Base-by-base conservation (phyloP, 1,284 basidiomycete species). In the Hymenochaete sp. region DNA sequence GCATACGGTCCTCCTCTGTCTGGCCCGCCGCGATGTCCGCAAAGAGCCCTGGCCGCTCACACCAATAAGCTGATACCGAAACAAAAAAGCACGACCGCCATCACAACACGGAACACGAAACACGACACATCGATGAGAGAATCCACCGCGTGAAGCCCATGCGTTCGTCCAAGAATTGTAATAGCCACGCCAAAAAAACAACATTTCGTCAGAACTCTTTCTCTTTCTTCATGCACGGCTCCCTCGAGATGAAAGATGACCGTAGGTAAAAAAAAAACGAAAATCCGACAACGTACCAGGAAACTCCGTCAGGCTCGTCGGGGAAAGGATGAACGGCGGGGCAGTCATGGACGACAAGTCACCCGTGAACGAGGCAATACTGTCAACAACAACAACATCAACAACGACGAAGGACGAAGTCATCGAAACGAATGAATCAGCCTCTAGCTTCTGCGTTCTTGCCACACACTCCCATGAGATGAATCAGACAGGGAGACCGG, bases 291-390 rank as follows among this genome's bases (percentile, higher is more conserved):
- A 61, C 75, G 49, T 50, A 87, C 84, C 83, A 49, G 90, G 90
- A 62, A 91, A 95, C 63, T 95, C 91, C 0, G 85, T 88, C 42
- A 89, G 70, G 4, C 82, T 87, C 4, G 81, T 79, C 14, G 90
- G 89, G 2, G 88, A 91, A 47, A 93, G 75, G 56, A 93, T 93
- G 69, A 93, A 89, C 1, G 83, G 82, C n/a, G 95, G 95, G 0
- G 93, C 95, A 0, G 95, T 98, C 68, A 98, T 72, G 3, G 84
- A 82, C 1, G 87, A 95, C 43, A 98, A 73, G 68, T 98, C 95
- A 49, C 93, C 93, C 2, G 88, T 89, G 61, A 91, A 80, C 42
- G 80, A 80, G 35, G 87, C 79, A 53, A 93, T 79, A 48, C 83
- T 87, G 52, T 6, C 29, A 16, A 40, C 11, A 5, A 35, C 21